phyloP scores from a whole-genome alignment of 352 stramenopile species.

The Elongisporangium undulatum region DNA sequence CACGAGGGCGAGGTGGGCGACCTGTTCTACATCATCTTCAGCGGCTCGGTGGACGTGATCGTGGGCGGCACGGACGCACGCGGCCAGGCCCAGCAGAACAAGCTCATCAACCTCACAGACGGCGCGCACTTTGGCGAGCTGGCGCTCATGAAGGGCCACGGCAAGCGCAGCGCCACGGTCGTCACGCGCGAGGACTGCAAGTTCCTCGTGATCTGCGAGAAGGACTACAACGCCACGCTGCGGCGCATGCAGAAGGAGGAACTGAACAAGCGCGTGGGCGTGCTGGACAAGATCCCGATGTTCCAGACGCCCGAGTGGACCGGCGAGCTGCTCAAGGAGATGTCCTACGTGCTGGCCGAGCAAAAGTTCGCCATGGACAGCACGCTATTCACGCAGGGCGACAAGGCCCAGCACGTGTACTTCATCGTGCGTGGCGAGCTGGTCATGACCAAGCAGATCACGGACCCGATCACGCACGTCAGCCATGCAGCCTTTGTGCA shows the following conservation, averaged over 20 bases:
- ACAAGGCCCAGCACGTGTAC: conserved; percentile 60
- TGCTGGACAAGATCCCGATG: conserved; percentile 62
- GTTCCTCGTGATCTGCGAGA: conserved; percentile 69
- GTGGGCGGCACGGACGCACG: conserved; percentile 50
- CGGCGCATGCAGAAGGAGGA: conserved; percentile 70
- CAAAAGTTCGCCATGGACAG: conserved; percentile 41
- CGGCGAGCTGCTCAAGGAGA: conserved; percentile 56
- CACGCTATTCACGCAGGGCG: conserved; percentile 52
- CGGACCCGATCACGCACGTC: conserved; percentile 24
- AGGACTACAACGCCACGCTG: conserved; percentile 70
- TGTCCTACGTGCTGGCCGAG: conserved; percentile 69
- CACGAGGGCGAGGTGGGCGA: conserved; percentile 65
- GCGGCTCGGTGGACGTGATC: conserved; percentile 62
- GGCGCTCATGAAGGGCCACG: conserved; percentile 69
- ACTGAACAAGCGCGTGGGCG: conserved; percentile 43
- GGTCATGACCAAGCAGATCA: conserved; percentile 44
- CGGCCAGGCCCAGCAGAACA: conserved; percentile 48
- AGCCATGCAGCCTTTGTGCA: conserved; percentile 49
- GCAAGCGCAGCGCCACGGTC: conserved; percentile 66
- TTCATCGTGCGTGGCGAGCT: conserved; percentile 71
- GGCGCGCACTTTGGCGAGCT: conserved; percentile 67
- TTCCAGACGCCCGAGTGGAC: conserved; percentile 79
- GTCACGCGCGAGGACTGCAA: conserved; percentile 51
- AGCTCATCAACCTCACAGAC: conserved; percentile 69
- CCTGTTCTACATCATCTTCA: conserved; percentile 77